Evolutionary conservation across 2,329 filamentous ascomycete genomes (phyloP), one percentile per base, ranked within the genome.

Genomic region (Fusarium tricinctum): DNA sequence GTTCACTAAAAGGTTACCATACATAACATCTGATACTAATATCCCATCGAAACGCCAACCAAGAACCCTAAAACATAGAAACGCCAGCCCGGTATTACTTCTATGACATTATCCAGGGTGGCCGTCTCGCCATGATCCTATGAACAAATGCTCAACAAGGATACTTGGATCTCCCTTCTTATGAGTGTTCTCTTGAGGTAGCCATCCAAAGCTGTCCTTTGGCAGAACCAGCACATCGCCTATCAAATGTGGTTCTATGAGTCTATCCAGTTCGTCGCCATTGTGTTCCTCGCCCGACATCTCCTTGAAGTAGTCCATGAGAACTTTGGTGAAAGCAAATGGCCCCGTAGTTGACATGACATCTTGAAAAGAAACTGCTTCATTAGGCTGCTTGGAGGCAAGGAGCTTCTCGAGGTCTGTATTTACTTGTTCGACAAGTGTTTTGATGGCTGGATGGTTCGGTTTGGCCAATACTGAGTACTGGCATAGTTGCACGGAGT

Each of bases 391-490:
- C 44, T 73, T 71, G 2, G 69, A 53, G 12, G 58, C 53, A 3
- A 74, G 32, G 3, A 77, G 64, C 6, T 51, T 51, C 22, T 70
- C 51, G 6, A 79, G 69, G 32, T 69, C 72, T 2, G 52, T 82
- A 0, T 88, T 89, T 66, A 92, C 89, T 61, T 85, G 86, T 8
- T 88, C 85, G 9, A 92, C 89, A 49, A 92, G 83, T 46, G 89
- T 88, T 51, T 87, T 82, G 13, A 92, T 82, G 19, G 91, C 84
- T 2, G 90, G 90, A 70, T 92, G 90, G 3, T 89, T 89, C 0
- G 90, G 89, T 75, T 92, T 92, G n/a, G 88, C 80, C 70, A 92
- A 88, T 44, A 92, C 90, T 2, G 89, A 91, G 87, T 91, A 92
- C 73, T 92, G 91, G 72, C 90, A 92, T 75, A 92, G 90, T 73